Evolutionary conservation across 1,139 yeast species (phyloP).

Genomic region (Candida labiduridarum): DNA sequence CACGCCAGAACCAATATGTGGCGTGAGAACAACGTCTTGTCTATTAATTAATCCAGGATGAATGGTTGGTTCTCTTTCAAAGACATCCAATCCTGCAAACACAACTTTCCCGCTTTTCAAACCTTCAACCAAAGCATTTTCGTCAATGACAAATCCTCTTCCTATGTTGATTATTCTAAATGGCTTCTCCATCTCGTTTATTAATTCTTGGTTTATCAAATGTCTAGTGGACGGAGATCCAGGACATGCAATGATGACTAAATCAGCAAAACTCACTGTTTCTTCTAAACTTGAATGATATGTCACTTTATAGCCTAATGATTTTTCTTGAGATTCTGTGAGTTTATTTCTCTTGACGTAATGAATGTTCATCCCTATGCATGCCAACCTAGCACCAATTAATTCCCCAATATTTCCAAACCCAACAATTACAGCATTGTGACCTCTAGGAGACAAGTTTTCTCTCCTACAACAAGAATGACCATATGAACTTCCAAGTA

Average conservation of each 20-base stretch:
- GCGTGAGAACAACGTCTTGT: constrained; percentile 72
- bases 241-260: constrained; percentile 71
- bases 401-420: constrained; percentile 77
- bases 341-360: constrained; percentile 62
- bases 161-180: constrained; percentile 77
- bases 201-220: constrained; percentile 51
- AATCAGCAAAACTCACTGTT: constrained; percentile 47
- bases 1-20: constrained; percentile 80
- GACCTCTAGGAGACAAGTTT: constrained; percentile 55
- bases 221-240: constrained; percentile 60
- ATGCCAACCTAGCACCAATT: constrained; percentile 57
- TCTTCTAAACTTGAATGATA: constrained; percentile 44
- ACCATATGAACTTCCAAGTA: constrained; percentile 49
- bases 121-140: constrained; percentile 68
- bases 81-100: constrained; percentile 83
- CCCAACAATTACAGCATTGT: constrained; percentile 69
- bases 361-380: constrained; percentile 67
- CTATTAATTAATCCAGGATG: constrained; percentile 55
- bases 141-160: constrained; percentile 73
- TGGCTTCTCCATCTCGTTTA: constrained; percentile 51
- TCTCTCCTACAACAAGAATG: constrained; percentile 39
- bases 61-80: constrained; percentile 65
- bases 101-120: constrained; percentile 66
- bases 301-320: constrained; percentile 46
- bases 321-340: constrained; percentile 32